These are phyloP conservation scores for Calocera viscosa DNA, from an alignment of 768 basidiomycete genomes.

Conservation along the genomic window DNA sequence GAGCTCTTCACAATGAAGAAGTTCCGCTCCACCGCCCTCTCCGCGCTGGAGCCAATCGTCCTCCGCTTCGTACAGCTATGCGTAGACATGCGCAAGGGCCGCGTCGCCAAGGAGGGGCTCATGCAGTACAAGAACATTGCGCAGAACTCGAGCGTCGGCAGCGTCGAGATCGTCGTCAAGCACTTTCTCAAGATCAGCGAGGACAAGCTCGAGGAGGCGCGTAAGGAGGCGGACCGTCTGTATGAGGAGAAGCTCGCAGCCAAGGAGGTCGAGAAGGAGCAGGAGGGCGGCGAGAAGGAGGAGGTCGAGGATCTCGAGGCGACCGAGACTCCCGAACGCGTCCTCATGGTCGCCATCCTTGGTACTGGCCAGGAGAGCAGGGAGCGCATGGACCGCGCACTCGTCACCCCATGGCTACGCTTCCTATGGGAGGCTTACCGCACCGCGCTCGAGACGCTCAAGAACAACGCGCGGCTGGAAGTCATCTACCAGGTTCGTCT, in stretches of 20 bases:
- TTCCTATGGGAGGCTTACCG: constrained; percentile 99
- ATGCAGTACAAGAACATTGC: constrained; percentile 98
- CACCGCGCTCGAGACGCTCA: constrained; percentile 86
- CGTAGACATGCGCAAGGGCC: constrained; percentile 85
- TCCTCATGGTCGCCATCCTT: constrained; percentile 69
- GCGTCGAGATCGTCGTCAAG: constrained; percentile 84
- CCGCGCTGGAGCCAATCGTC: constrained; percentile 89
- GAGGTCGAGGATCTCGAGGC: constrained; percentile 95
- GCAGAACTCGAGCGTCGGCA: constrained; percentile 79
- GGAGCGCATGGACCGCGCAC: constrained; percentile 84
- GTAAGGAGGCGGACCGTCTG: constrained; percentile 57
- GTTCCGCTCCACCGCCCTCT: constrained; percentile 80
- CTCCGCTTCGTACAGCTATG: constrained; percentile 91
- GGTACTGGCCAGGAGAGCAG: constrained; percentile 71
- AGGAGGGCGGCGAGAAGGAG: constrained; percentile 32
- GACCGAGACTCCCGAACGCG: constrained; percentile 86
- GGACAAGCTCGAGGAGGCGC: constrained; percentile 69
- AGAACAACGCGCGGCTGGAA: constrained; percentile 89
- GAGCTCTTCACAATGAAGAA: constrained; percentile 91
- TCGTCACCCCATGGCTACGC: constrained; percentile 95
- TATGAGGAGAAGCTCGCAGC: constrained; percentile 3
- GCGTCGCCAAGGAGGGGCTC: constrained; percentile 86
- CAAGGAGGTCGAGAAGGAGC: constrained; percentile 39
- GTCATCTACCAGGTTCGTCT: constrained; percentile 75
- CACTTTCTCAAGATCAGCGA: constrained; percentile 72